A percentile compares a stretch with the other conserved stretches of the same genome.
Conservation (phyloP, 192 early-diverging fungal genomes). For the Funneliformis geosporum region DNA sequence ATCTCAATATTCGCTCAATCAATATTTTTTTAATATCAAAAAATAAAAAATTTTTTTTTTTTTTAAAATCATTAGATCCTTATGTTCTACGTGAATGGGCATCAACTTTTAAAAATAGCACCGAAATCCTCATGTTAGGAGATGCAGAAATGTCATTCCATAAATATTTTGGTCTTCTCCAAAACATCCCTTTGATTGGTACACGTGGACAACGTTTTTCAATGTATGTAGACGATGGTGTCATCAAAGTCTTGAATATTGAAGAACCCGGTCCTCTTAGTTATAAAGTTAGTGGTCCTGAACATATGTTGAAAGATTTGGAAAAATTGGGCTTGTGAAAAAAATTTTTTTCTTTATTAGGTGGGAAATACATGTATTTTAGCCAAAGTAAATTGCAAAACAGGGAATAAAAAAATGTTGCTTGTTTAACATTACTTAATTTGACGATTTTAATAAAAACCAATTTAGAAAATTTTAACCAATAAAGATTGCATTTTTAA, state of each 20-base stretch:
- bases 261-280: conserved; percentile 27
- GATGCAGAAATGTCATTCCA: conserved; percentile 29
- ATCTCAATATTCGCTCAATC: not conserved
- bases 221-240: conserved; percentile 29
- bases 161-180: not conserved
- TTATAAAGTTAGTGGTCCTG: conserved; percentile 21
- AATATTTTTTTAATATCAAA: not conserved
- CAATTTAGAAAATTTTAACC: no score
- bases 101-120: not conserved
- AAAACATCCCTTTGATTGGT: conserved; percentile 23
- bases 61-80: conserved; percentile 22
- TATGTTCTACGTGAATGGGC: conserved; percentile 34
- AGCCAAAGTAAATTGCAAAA: no score
- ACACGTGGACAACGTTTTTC: conserved; percentile 28
- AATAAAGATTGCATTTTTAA: no score
- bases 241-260: conserved; percentile 32
- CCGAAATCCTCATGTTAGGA: conserved; percentile 29
- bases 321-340: not conserved
- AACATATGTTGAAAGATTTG: conserved; percentile 26
- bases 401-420: no score
- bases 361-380: no score
- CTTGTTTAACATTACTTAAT: no score
- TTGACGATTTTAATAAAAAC: no score
- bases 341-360: no score
- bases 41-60: not conserved